Base-by-base conservation (phyloP, 1,284 basidiomycete genomes). In the Cryptococcus hybrid region DNA sequence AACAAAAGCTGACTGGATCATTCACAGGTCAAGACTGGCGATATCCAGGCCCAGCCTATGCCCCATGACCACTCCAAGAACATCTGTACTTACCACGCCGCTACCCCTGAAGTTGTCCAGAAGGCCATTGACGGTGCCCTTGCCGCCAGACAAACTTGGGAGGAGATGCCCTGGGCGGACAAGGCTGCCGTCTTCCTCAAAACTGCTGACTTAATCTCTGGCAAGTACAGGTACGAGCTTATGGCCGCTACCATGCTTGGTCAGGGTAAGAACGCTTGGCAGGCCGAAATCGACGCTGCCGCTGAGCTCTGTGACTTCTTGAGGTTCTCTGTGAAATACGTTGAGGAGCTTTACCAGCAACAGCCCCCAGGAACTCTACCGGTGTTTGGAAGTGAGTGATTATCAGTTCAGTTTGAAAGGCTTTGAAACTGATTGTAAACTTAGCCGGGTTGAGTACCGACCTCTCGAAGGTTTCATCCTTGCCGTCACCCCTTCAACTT, bases 201-300 rank as follows among this genome's bases (percentile, higher is more conserved):
- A 79, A 92, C 93, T 2, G 93, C 93, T 39, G 95, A 99, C 76
- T 85, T 99, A 56, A 85, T 94, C 60, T 87, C 90, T 67, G 88
- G 88, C 61, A 98, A 98, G 83, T 97, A 96, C 78, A 84, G 94
- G 70, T 93, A 91, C 82, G 88, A 89, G 80, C 82, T 99, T 54
- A 85, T 98, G 81, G 96, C 96, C 37, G 93, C 95, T 37, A 98
- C 95, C 49, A 97, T 99, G 82, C 83, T 99, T 47, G 95, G 95
- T 11, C 95, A 99, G 81, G 95, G 96, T 54, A 99, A 99, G 85
- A 99, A 98, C 76, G 88, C 85, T 9, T 99, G 95, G 95, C 95
- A 99, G 80, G 96, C 95, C 24, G 95, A 99, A 83, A 99, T 99
- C 63, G 95, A 99, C 78, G 91, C 96, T 53, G 95, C 93, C 35